Base-by-base conservation (phyloP, 2,329 filamentous ascomycete species). In the Fusarium sp. region DNA sequence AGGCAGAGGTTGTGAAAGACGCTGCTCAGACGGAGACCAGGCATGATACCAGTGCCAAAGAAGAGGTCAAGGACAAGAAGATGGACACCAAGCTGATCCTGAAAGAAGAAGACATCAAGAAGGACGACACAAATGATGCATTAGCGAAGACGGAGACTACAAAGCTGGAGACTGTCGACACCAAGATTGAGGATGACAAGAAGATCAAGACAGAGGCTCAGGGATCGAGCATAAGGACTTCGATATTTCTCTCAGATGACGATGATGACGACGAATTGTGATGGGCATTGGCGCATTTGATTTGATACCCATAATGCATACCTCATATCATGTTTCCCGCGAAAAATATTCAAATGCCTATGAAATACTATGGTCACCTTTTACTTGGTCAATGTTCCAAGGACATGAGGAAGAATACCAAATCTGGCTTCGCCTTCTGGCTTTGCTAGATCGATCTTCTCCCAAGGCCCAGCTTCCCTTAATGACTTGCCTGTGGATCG, bases 371-470 rank as follows among this genome's bases (percentile, higher is more conserved):
- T 41, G 30, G 17, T 13, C 30, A 13, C 12, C 30, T 14, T 17
- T 77, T 76, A 88, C 65, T 89, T 89, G 1, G 84, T 88, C 55
- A 88, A 76, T 1, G 85, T 83, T 6, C 87, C 87, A 20, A 85
- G 67, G n/a, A 86, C 76, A 55, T 89, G 86, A 30, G 87, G 87
- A 17, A 87, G 66, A 5, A 78, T 64, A 2, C 80, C 70, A 54
- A 81, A 86, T 79, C 83, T 84, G 5, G 78, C 78, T 71, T 87
- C 83, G 3, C 73, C 78, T 0, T 73, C 69, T 0, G 83, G 83
- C 59, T 81, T 81, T 1, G 68, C 80, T 8, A 89, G 72, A 65
- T 89, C 86, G 13, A 88, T 75, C 10, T 81, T 79, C 8, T 81
- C 78, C 86, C 88, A 90, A 0, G 81, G 78, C 0, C 87, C 88